These are phyloP conservation scores for Ophiosphaerella narmari DNA, from an alignment of 2,329 filamentous ascomycete species.

Conservation along the genomic window DNA sequence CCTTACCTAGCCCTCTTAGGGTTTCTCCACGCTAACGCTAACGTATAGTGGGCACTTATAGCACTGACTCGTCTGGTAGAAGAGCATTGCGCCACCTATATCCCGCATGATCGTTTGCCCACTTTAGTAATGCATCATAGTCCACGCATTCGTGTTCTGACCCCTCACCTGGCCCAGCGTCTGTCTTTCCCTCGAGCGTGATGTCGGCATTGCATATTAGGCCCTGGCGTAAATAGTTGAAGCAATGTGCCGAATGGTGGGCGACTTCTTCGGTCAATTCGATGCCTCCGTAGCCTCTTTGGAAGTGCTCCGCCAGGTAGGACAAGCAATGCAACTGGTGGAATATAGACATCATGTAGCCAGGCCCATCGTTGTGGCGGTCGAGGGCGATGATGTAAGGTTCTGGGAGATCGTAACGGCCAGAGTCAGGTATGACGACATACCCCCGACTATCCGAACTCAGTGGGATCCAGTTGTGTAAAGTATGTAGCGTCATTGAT, in stretches of 20 bases:
- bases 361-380: slow-evolving; percentile 21
- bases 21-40: no score
- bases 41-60: neutral
- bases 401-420: slow-evolving; percentile 21
- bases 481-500: slow-evolving; percentile 20
- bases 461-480: slow-evolving; percentile 30
- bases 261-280: slow-evolving; percentile 18
- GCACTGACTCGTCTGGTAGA: slow-evolving; percentile 12
- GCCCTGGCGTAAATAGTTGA: slow-evolving; percentile 27
- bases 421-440: slow-evolving; percentile 8
- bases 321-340: slow-evolving; percentile 35
- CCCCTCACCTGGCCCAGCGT: slow-evolving; percentile 23
- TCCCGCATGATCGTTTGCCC: slow-evolving; percentile 22
- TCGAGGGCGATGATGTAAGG: slow-evolving; percentile 23
- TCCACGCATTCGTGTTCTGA: slow-evolving; percentile 29
- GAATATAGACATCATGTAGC: slow-evolving; percentile 32
- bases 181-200: slow-evolving; percentile 28
- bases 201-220: slow-evolving; percentile 29
- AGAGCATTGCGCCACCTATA: slow-evolving; percentile 22
- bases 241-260: slow-evolving; percentile 30
- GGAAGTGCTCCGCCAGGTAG: slow-evolving; percentile 26
- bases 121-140: slow-evolving; percentile 26
- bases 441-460: slow-evolving; percentile 25
- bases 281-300: slow-evolving; percentile 24
- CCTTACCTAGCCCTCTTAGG: no score